Evolutionary conservation across 345 rosid species (phyloP).

Genomic region (Arabidopsis arenosa): DNA sequence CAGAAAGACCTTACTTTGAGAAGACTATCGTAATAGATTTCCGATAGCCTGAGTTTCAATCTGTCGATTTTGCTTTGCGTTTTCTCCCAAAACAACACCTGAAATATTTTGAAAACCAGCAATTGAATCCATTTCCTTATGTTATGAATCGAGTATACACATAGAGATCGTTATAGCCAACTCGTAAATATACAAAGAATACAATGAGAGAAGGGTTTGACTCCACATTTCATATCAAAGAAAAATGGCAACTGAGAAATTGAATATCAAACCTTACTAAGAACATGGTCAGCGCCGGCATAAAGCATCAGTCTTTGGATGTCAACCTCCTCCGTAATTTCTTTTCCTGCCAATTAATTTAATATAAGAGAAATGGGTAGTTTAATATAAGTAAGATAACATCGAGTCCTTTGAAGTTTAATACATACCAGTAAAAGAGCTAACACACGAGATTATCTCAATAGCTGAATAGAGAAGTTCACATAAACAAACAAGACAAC

Average conservation of each 20-base stretch:
- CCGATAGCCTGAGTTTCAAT: constrained; percentile 68
- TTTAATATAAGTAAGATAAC: neutral
- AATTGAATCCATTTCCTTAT: neutral
- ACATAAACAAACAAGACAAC: constrained; percentile 15
- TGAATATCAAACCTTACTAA: constrained; percentile 73
- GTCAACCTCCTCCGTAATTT: constrained; percentile 59
- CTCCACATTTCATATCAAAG: constrained; percentile 12
- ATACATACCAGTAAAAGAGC: constrained; percentile 19
- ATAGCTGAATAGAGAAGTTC: constrained; percentile 17
- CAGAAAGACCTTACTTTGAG: constrained; percentile 56
- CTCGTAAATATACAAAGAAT: neutral
- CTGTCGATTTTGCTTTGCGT: constrained; percentile 62
- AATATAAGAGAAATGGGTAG: constrained; percentile 13
- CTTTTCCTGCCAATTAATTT: constrained; percentile 61
- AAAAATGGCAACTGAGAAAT: constrained; percentile 10
- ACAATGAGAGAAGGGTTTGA: neutral
- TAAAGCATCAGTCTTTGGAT: constrained; percentile 61
- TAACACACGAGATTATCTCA: constrained; percentile 1
- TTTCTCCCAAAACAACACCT: constrained; percentile 77
- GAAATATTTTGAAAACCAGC: constrained; percentile 41
- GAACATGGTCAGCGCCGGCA: constrained; percentile 72
- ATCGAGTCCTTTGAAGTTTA: neutral
- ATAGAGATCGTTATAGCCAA: neutral
- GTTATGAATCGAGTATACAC: constrained; percentile 18
- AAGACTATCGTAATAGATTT: constrained; percentile 72